A percentile compares a stretch with the other conserved stretches of the same genome.
These are phyloP conservation scores for Vinca minor DNA, from an alignment of 257 asterid genomes.

Conservation along the genomic window DNA sequence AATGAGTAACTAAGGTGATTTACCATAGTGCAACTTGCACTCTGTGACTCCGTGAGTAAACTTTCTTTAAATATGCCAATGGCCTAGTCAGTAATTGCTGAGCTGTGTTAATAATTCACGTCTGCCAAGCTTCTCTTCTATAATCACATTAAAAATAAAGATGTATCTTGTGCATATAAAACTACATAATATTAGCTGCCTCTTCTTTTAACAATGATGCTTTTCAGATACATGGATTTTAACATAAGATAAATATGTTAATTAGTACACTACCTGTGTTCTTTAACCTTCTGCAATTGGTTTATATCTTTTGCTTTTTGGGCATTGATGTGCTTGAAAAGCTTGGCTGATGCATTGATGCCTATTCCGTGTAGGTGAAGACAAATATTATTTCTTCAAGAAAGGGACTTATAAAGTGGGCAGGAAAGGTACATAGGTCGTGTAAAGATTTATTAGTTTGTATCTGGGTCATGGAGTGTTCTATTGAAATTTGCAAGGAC, in stretches of 20 bases:
- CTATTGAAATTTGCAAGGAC: neutral
- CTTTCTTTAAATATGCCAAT: neutral
- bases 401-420: slow-evolving; percentile 86
- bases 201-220: neutral
- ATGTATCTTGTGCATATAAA: neutral
- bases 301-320: neutral
- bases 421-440: slow-evolving; percentile 55
- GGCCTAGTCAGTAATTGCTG: neutral
- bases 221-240: neutral
- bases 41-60: neutral
- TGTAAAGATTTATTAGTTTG: neutral
- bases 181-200: neutral
- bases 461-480: neutral
- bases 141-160: neutral
- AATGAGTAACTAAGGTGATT: neutral
- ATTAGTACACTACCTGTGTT: neutral
- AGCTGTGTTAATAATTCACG: neutral
- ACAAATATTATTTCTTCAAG: slow-evolving; percentile 59
- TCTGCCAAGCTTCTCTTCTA: neutral
- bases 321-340: slow-evolving; percentile 8
- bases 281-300: neutral
- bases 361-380: slow-evolving; percentile 47
- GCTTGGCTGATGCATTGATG: slow-evolving; percentile 15
- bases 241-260: neutral
- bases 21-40: neutral